Evolutionary conservation across 176 grass and related monocot genomes (phyloP), one percentile per base, ranked within the genome.

Genomic region (Bromus sterilis): DNA sequence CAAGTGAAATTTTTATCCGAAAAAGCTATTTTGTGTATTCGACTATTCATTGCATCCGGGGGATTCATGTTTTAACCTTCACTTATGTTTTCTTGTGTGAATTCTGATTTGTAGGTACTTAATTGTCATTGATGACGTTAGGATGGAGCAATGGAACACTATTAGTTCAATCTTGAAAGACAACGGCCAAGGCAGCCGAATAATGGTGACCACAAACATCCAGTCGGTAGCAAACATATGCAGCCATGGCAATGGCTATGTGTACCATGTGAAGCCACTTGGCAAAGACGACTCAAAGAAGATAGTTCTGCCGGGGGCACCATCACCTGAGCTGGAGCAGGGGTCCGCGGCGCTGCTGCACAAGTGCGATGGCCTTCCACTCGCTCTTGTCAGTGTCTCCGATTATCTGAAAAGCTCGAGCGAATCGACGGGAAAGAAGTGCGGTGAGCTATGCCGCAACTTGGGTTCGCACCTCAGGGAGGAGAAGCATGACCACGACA

Each of bases 301-400:
- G 25, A 55, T 80, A 55, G 84, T 42, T 16, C 49, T 74, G 33
- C 26, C 4, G 4, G 44, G 20, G 16, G 11, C 26, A 33, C 49
- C 2, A 18, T 80, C 84, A 33, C 32, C 57, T 32, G 58, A 86
- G 33, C n/a, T 80, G 25, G 76, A 80, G 57, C 24, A 66, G 0
- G 44, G 44, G 11, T 86, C 77, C 2, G 6, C 2, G 24, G 16
- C 3, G 2, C 24, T 86, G 13, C 12, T 86, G 18, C 12, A 51
- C n/a, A 86, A 80, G 65, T 86, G 84, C 20, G 84, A 75, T 57
- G 84, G 84, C 10, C 77, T 86, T 43, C 84, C 84, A 18, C 69
- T 80, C 18, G 84, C 84, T 28, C 84, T 86, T 11, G 77, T 75
- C 9, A 75, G 77, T 34, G 69, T 86, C 43, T 80, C 84, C 0